Conservation (phyloP, 768 basidiomycete species). For the Rhizopogon sp. region DNA sequence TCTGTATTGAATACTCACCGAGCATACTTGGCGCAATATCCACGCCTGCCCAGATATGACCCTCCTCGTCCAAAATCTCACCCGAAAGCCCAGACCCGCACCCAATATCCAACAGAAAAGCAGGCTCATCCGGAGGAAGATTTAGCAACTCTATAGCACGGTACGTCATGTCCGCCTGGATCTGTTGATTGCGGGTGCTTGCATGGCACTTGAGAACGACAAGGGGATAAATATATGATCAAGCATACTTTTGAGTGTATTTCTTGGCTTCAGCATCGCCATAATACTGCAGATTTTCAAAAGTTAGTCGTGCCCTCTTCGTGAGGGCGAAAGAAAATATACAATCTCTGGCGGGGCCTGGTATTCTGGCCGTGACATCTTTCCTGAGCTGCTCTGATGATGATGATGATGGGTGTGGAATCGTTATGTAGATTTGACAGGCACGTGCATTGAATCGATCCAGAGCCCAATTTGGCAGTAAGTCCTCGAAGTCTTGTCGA, state of each 20-base stretch:
- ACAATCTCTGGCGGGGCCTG: slow-evolving; percentile 91
- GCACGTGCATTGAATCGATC: background rate
- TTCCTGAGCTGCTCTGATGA: slow-evolving; percentile 1
- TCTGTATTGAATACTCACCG: slow-evolving; percentile 43
- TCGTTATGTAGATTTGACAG: background rate
- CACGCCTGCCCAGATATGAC: slow-evolving; percentile 88
- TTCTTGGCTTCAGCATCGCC: slow-evolving; percentile 93
- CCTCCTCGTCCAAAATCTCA: slow-evolving; percentile 93
- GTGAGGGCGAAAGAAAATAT: slow-evolving; percentile 22
- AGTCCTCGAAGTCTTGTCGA: slow-evolving; percentile 1
- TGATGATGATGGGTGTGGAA: background rate
- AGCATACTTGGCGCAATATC: slow-evolving; percentile 98
- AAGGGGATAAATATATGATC: slow-evolving; percentile 1
- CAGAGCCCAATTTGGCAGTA: background rate
- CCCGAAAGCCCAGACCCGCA: slow-evolving; percentile 97
- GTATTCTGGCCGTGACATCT: slow-evolving; percentile 85
- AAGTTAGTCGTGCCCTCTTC: background rate
- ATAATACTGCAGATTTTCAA: slow-evolving; percentile 67
- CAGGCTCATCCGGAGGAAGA: slow-evolving; percentile 72
- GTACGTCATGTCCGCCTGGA: slow-evolving; percentile 97
- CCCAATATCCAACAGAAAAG: slow-evolving; percentile 90
- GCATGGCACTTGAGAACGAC: slow-evolving; percentile 11
- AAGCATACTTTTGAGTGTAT: slow-evolving; percentile 86
- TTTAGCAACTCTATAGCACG: slow-evolving; percentile 89
- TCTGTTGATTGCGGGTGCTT: slow-evolving; percentile 93